Evolutionary conservation across 23 red algal species (phyloP), one percentile per base, ranked within the genome.

Genomic region (Gracilaria gracilis): DNA sequence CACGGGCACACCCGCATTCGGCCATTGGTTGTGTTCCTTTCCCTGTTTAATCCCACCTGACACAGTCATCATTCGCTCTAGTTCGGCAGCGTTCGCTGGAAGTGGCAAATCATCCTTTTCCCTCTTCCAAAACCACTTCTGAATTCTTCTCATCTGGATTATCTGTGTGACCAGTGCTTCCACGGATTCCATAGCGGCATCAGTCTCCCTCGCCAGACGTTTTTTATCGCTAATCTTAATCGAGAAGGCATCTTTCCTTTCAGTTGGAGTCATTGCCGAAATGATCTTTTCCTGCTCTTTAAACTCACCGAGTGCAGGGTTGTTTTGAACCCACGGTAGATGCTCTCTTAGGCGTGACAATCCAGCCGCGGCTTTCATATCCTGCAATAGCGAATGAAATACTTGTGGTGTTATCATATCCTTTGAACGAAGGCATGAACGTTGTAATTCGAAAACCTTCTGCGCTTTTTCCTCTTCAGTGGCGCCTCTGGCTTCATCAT

Each of bases 291-390:
- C 87, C 67, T 92, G 81, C 23, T 88, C 51, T 50, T 92, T 86
- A 16, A 91, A 44, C 34, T 96, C 94, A 4, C 78, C 88, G 3
- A 93, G 34, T 25, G 84, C 83, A 20, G 94, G 82, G 32, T 92
- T 87, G 79, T 87, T 92, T 23, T 47, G 57, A 25, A 92, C 94
- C 88, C 88, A 92, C 25, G 94, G 84, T 44, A 96, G 58, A 72
- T 87, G 80, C 55, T 92, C 83, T 37, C 61, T 48, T 28, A 92
- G 40, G 13, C 94, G 83, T 13, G 53, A 77, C 32, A 88, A 32
- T 40, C 94, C 94, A 5, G 70, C 47, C 11, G 94, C 94, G 0
- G 24, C 62, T 57, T 91, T 91, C 67, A 92, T 80, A 25, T 92
- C 84, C 72, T 87, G 51, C 13, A 96, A 19, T 15, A 89, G 32